Conservation (phyloP, 495 filamentous ascomycete species). For the Neurospora pannonica region DNA sequence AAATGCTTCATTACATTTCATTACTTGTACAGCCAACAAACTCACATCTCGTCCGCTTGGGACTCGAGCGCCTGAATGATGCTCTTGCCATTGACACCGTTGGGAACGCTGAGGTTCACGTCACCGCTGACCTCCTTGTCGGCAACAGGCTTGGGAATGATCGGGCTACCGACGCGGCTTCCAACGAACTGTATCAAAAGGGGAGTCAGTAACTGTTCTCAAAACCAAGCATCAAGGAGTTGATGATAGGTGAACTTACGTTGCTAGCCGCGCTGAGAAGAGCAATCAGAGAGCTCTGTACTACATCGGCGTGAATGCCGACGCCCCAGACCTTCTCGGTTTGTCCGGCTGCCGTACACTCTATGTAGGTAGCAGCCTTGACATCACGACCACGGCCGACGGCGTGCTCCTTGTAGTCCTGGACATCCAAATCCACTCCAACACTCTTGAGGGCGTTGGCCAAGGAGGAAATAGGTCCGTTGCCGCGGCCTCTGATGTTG, state of each 20-base stretch:
- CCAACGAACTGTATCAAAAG: conserved; percentile 43
- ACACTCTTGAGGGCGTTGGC: conserved; percentile 71
- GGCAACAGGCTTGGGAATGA: conserved; percentile 35
- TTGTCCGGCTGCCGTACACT: conserved; percentile 67
- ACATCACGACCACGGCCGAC: conserved; percentile 70
- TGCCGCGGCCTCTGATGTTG: conserved; percentile 67
- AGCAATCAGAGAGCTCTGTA: conserved; percentile 85
- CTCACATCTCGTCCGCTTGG: conserved; percentile 37
- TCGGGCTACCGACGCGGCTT: conserved; percentile 46
- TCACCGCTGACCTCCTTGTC: conserved; percentile 26
- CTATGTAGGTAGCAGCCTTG: conserved; percentile 90
- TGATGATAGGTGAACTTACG: conserved; percentile 44
- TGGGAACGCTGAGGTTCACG: conserved; percentile 22
- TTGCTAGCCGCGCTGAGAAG: conserved; percentile 81
- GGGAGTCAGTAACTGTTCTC: conserved; percentile 4
- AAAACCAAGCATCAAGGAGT: not conserved
- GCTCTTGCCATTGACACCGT: conserved; percentile 17
- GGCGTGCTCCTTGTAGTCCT: conserved; percentile 93
- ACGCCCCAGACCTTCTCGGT: conserved; percentile 84
- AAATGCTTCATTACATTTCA: not conserved
- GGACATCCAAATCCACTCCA: conserved; percentile 86
- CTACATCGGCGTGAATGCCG: conserved; percentile 89
- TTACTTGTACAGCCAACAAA: conserved; percentile 27
- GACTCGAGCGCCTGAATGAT: conserved; percentile 34
- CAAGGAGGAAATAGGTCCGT: conserved; percentile 82